Evolutionary conservation across 768 basidiomycete genomes (phyloP).

Genomic region (Auricularia sp.): DNA sequence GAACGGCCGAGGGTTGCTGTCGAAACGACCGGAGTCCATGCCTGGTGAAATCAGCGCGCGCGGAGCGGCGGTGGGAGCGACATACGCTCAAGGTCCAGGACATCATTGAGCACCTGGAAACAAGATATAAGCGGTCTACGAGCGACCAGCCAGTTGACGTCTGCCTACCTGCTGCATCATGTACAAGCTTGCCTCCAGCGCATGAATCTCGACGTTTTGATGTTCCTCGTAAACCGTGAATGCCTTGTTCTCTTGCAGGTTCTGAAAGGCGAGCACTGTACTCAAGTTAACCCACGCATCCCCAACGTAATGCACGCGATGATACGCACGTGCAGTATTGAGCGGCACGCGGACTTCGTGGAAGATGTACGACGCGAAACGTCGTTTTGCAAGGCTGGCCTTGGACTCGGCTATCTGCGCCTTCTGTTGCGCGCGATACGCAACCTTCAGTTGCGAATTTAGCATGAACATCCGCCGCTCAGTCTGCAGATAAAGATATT

Average conservation of each 20-base stretch:
- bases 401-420: slow-evolving; percentile 71
- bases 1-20: slow-evolving; percentile 8
- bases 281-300: neutral
- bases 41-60: neutral
- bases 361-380: slow-evolving; percentile 41
- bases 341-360: slow-evolving; percentile 44
- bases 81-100: slow-evolving; percentile 11
- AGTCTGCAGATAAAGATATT: slow-evolving; percentile 14
- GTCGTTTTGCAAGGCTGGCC: slow-evolving; percentile 28
- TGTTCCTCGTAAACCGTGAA: slow-evolving; percentile 23
- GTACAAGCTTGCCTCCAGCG: slow-evolving; percentile 26
- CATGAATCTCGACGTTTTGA: slow-evolving; percentile 35
- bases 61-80: neutral
- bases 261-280: slow-evolving; percentile 34
- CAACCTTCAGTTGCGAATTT: slow-evolving; percentile 66
- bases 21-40: slow-evolving; percentile 1
- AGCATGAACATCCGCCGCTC: slow-evolving; percentile 60
- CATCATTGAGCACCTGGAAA: slow-evolving; percentile 8
- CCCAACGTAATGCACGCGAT: neutral
- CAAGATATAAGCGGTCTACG: too few species aligned
- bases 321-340: slow-evolving; percentile 31
- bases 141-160: too few species aligned
- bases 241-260: slow-evolving; percentile 27
- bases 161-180: slow-evolving; percentile 22
- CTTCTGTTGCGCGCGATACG: slow-evolving; percentile 45